Base-by-base conservation (phyloP, 148 eudicot genomes). In the Heliamphora exappendiculata region DNA sequence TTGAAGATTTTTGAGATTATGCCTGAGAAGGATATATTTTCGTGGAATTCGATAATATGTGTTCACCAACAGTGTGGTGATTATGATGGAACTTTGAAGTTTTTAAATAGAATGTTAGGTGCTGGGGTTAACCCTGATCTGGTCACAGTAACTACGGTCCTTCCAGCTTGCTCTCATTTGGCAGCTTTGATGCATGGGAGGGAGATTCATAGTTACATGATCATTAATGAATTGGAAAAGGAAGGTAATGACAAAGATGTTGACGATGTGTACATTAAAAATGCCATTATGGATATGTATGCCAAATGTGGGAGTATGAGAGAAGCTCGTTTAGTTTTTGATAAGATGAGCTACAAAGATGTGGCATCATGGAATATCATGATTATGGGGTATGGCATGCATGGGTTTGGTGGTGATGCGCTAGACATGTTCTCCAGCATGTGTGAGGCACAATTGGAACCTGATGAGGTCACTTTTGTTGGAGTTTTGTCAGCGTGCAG, bases 301-400 rank as follows among this genome's bases (percentile, higher is more conserved):
- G 84, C 84, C 34, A 89, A 89, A 85, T 91, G 90, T 75, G 96
- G 96, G 67, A 79, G 84, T 78, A 66, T 91, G 88, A 75, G 83
- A 37, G 86, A 84, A 77, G 96, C 93, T 75, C 80, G 66, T 74
- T 73, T 69, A 69, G 75, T 86, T 78, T 91, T 91, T 37, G 82
- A 86, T 36, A 76, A 29, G 74, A 89, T 88, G 89, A 77, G 59
- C 49, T 7, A 63, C 65, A 91, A 76, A 84, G 93, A 89, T 82
- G 85, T 84, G 73, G 96, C 96, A 60, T 89, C 93, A 24, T 91
- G 96, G 96, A 91, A 91, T 73, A 91, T 91, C 59, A 88, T 91
- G 91, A 85, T 91, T 42, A 87, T 81, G 89, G 90, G 96, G 45
- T 89, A 88, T 79, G 96, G 93, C 29, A 89, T 89, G 91, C 85